These are phyloP conservation scores for Ceratobasidium sp. DNA, from an alignment of 1,284 basidiomycete species.

Conservation along the genomic window DNA sequence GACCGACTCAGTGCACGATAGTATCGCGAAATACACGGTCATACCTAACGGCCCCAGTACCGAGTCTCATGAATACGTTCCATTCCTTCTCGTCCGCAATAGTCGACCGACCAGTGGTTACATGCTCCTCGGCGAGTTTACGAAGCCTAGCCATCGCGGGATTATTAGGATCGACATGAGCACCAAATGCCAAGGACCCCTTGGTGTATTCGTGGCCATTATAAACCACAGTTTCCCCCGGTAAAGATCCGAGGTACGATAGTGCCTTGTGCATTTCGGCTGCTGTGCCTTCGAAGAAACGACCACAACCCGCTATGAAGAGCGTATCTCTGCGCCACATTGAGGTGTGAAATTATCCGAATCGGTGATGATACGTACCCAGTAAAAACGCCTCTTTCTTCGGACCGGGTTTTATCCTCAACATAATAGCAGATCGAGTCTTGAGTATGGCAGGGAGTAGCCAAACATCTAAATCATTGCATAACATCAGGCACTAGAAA, in stretches of 20 bases:
- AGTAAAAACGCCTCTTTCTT: constrained; percentile 83
- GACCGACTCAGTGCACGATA: constrained; percentile 13
- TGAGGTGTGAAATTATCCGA: not conserved
- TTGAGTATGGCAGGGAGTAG: constrained; percentile 96
- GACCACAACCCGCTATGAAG: constrained; percentile 93
- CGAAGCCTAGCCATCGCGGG: constrained; percentile 65
- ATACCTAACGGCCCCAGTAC: constrained; percentile 66
- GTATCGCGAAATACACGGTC: constrained; percentile 49
- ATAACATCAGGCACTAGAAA: not conserved
- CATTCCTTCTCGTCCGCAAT: constrained; percentile 87
- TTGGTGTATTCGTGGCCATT: constrained; percentile 94
- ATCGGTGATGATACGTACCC: constrained; percentile 59
- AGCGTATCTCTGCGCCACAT: constrained; percentile 76
- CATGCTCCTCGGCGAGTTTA: constrained; percentile 61
- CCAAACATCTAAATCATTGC: constrained; percentile 68
- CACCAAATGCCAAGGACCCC: constrained; percentile 70
- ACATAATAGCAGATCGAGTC: constrained; percentile 94
- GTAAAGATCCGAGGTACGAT: constrained; percentile 78
- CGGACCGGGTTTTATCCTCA: constrained; percentile 63
- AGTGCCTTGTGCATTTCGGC: constrained; percentile 87
- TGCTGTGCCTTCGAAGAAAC: constrained; percentile 94
- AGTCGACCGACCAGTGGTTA: constrained; percentile 81
- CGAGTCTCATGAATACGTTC: constrained; percentile 85
- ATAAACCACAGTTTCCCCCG: constrained; percentile 84
- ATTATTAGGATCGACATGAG: constrained; percentile 69